phyloP scores from a whole-genome alignment of 768 basidiomycete species.

The Leccinum ochraceum region DNA sequence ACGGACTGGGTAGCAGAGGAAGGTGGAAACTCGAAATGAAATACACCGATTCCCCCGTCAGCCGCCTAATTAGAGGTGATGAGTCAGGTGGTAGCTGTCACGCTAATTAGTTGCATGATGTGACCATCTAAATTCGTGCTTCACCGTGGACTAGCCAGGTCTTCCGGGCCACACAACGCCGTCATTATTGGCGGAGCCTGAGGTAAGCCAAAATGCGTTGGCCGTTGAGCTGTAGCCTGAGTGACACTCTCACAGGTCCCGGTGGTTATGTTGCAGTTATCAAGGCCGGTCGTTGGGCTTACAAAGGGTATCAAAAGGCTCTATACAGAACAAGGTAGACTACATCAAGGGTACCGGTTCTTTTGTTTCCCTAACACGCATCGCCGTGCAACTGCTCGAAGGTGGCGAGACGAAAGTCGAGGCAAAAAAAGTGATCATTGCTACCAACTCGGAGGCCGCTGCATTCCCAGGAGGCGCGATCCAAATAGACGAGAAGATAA shows the following conservation, averaged over 20 bases:
- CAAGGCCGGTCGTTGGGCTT: conserved; percentile 63
- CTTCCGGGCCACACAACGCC: conserved; percentile 84
- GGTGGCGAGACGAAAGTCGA: conserved; percentile 86
- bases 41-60: too few species aligned
- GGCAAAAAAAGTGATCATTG: conserved; percentile 93
- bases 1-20: too few species aligned
- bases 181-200: conserved; percentile 81
- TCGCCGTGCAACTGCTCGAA: conserved; percentile 81
- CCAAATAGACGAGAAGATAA: conserved; percentile 94
- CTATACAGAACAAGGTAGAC: conserved; percentile 96
- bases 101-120: too few species aligned
- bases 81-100: too few species aligned
- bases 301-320: conserved; percentile 93
- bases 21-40: too few species aligned
- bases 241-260: conserved; percentile 61
- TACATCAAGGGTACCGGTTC: conserved; percentile 96
- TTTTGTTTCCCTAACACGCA: conserved; percentile 64
- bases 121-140: conserved; percentile 8
- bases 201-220: conserved; percentile 50
- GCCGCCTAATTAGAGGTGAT: too few species aligned
- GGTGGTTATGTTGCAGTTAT: conserved; percentile 81
- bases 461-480: conserved; percentile 94
- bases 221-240: not conserved
- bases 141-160: conserved; percentile 63
- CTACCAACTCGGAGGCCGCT: conserved; percentile 91